These are phyloP conservation scores for Tricholoma sp. DNA, from an alignment of 768 basidiomycete species.

Conservation along the genomic window DNA sequence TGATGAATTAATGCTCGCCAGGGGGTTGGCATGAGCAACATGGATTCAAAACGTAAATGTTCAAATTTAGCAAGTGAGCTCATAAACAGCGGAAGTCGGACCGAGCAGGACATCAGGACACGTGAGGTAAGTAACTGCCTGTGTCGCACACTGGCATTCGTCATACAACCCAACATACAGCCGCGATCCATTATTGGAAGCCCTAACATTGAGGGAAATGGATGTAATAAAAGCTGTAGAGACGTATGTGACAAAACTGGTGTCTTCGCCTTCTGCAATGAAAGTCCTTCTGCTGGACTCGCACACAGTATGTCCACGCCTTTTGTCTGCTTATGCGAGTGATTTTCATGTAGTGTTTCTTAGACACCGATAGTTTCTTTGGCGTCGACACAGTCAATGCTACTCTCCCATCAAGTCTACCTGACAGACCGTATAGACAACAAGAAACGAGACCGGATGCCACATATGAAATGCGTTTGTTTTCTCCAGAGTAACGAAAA, in stretches of 20 bases:
- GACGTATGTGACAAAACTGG: constrained; percentile 86
- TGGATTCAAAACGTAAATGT: no score
- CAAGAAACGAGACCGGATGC: constrained; percentile 82
- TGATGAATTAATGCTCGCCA: no score
- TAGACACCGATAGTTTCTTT: constrained; percentile 95
- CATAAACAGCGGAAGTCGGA: neutral
- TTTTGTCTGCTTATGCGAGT: neutral
- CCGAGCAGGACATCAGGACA: neutral
- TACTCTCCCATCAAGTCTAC: constrained; percentile 95
- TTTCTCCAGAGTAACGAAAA: constrained; percentile 82
- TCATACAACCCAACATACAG: neutral
- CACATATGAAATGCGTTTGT: constrained; percentile 96
- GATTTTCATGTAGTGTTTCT: neutral
- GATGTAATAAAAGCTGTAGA: constrained; percentile 95
- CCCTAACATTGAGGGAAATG: constrained; percentile 42
- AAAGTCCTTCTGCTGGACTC: constrained; percentile 93
- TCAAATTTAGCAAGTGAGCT: neutral
- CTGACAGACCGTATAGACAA: constrained; percentile 98
- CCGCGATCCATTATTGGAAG: neutral
- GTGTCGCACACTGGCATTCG: neutral
- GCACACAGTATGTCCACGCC: constrained; percentile 67
- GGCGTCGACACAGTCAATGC: constrained; percentile 87
- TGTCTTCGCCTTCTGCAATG: constrained; percentile 83
- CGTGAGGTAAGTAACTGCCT: neutral
- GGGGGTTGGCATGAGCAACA: no score